A percentile compares a stretch with the other conserved stretches of the same genome.
These are phyloP conservation scores for Ophiostoma himal-ulmi DNA, from an alignment of 2,329 filamentous ascomycete species.

Conservation along the genomic window DNA sequence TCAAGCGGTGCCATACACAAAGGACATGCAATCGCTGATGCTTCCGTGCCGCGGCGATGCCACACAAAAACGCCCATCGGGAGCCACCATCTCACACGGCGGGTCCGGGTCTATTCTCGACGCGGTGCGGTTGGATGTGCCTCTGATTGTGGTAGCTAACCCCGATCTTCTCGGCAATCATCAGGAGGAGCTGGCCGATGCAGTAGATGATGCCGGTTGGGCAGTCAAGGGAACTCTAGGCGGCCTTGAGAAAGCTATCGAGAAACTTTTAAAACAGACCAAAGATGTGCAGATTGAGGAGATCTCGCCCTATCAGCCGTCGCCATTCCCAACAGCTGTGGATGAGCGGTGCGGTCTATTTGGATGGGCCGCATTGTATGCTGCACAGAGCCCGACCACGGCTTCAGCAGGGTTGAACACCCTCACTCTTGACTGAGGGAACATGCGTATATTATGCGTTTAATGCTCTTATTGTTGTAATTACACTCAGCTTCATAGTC, in stretches of 20 bases:
- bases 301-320: conserved; percentile 29
- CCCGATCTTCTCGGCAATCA: conserved; percentile 78
- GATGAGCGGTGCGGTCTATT: conserved; percentile 32
- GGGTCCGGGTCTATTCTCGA: conserved; percentile 88
- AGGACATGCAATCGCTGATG: conserved; percentile 57
- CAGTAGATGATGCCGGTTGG: conserved; percentile 69
- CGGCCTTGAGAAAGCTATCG: conserved; percentile 42
- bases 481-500: neutral
- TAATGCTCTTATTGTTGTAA: neutral
- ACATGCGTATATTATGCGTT: neutral
- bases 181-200: conserved; percentile 76
- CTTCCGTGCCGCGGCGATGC: conserved; percentile 40
- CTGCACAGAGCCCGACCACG: neutral
- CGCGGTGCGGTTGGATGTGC: conserved; percentile 64
- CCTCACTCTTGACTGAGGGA: conserved; percentile 21
- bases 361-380: conserved; percentile 31
- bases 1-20: conserved; percentile 58
- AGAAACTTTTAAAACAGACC: conserved; percentile 22
- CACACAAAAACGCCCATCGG: conserved; percentile 43
- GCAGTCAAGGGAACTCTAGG: conserved; percentile 62
- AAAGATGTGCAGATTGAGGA: conserved; percentile 26
- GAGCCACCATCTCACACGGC: conserved; percentile 82
- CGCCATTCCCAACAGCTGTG: conserved; percentile 31
- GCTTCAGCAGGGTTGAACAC: conserved; percentile 1
- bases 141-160: conserved; percentile 88